phyloP scores from a whole-genome alignment of 2,329 filamentous ascomycete genomes.

The Verticillium longisporum region DNA sequence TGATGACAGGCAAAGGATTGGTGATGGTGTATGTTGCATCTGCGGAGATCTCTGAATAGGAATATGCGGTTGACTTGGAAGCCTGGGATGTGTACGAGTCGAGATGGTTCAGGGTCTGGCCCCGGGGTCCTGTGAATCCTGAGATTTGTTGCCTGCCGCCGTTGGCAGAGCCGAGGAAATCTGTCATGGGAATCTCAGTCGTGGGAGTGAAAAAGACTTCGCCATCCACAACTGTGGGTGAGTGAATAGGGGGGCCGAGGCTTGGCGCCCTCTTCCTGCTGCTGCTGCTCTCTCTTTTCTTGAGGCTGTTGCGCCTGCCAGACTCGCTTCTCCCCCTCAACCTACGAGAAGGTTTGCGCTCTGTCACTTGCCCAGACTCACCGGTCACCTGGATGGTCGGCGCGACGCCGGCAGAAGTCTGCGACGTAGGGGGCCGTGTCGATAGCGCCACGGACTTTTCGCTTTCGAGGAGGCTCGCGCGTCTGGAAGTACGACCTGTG shows the following conservation, averaged over 20 bases:
- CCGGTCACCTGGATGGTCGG: conserved; percentile 74
- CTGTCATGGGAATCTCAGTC: conserved; percentile 29
- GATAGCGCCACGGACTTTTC: conserved; percentile 27
- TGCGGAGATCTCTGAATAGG: conserved; percentile 29
- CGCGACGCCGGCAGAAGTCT: conserved; percentile 36
- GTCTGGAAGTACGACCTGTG: conserved; percentile 17
- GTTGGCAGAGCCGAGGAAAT: conserved; percentile 32
- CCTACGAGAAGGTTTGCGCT: conserved; percentile 24
- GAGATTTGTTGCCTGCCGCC: conserved; percentile 31
- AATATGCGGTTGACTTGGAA: conserved; percentile 30
- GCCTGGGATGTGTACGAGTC: conserved; percentile 37
- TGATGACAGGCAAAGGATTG: conserved; percentile 42
- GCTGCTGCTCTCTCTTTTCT: conserved; percentile 43
- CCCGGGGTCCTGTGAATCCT: conserved; percentile 33
- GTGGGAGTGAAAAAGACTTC: conserved; percentile 44
- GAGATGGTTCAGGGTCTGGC: conserved; percentile 34
- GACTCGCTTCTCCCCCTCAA: conserved; percentile 40
- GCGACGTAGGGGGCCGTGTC: conserved; percentile 30
- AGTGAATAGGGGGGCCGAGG: conserved; percentile 29
- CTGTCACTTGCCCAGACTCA: conserved; percentile 43
- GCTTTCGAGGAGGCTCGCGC: conserved; percentile 23
- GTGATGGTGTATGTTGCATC: conserved; percentile 37
- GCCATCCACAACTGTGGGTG: conserved; percentile 38
- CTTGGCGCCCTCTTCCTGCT: conserved; percentile 40
- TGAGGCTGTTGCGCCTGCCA: conserved; percentile 42